Base-by-base conservation (phyloP, 1,284 basidiomycete species). In the Ganoderma multipileum region DNA sequence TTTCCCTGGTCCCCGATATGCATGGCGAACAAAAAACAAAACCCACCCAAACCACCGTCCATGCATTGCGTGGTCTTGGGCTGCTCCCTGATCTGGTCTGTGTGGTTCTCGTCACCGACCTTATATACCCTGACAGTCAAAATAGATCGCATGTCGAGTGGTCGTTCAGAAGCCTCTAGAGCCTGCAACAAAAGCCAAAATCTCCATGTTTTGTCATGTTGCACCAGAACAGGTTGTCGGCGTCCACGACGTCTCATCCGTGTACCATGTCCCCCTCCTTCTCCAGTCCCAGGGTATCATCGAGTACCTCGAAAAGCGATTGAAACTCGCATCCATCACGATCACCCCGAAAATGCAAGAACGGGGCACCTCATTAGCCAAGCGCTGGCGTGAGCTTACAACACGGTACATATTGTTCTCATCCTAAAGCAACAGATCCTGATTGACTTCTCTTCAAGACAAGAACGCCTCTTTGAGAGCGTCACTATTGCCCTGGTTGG, bases 161-260 rank as follows among this genome's bases (percentile, higher is more conserved):
- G 83, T 93, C 33, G 85, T 89, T 52, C 86, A 90, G 14, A 85
- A 91, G 71, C 89, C 94, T 0, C 86, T 99, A 20, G 90, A 94
- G 66, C 86, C 88, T 3, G 86, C 93, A 0, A 97, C 97, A 57
- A 98, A 97, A 82, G 88, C 92, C 77, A 99, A 99, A 81, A 97
- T 99, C 59, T 96, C 95, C 72, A 99, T 99, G 97, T 99, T 99
- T 87, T 99, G 97, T 82, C 98, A 99, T 79, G 97, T 99, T 72
- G 86, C 90, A 1, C 87, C 94, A 5, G 93, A 96, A 76, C 98
- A 99, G 81, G 98, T 99, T 52, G 87, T 99, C 67, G 97, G 96
- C 66, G 95, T 99, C 16, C 97, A 99, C 81, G 96, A 99, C 78
- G 95, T 99, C 52, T 91, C 92, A 8, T 98, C 97, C 26, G 96